Conservation (phyloP, 352 stramenopile genomes). For the Phytophthora pinifolia region DNA sequence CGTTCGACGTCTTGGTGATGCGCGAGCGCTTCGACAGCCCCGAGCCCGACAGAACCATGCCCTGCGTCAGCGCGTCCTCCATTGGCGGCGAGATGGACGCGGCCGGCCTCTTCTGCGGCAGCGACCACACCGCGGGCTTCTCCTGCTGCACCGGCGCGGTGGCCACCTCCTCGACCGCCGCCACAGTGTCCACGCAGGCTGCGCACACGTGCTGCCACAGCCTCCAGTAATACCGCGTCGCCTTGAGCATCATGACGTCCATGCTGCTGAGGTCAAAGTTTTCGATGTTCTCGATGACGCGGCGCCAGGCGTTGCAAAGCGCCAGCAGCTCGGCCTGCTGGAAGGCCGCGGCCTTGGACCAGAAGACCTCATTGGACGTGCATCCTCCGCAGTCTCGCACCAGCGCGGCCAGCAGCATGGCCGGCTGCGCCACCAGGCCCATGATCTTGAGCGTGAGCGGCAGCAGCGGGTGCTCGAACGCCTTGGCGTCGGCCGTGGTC, state of each 20-base stretch:
- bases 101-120: conserved; percentile 30
- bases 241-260: conserved; percentile 59
- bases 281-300: conserved; percentile 27
- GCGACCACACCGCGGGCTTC: conserved; percentile 9
- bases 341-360: conserved; percentile 35
- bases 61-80: conserved; percentile 37
- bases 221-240: conserved; percentile 50
- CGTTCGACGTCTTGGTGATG: conserved; percentile 73
- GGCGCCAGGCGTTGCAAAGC: conserved; percentile 28
- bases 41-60: conserved; percentile 29
- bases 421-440: conserved; percentile 45
- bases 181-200: conserved; percentile 43
- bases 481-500: background rate
- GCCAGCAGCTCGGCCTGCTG: conserved; percentile 39
- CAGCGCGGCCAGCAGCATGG: conserved; percentile 51
- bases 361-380: conserved; percentile 29
- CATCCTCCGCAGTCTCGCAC: conserved; percentile 24
- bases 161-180: conserved; percentile 33
- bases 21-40: conserved; percentile 47
- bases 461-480: conserved; percentile 22
- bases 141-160: conserved; percentile 10
- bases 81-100: conserved; percentile 34
- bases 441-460: conserved; percentile 52
- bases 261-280: conserved; percentile 25
- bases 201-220: conserved; percentile 56